Evolutionary conservation across 441 rosid genomes (phyloP).

Genomic region (Brassica balearica): DNA sequence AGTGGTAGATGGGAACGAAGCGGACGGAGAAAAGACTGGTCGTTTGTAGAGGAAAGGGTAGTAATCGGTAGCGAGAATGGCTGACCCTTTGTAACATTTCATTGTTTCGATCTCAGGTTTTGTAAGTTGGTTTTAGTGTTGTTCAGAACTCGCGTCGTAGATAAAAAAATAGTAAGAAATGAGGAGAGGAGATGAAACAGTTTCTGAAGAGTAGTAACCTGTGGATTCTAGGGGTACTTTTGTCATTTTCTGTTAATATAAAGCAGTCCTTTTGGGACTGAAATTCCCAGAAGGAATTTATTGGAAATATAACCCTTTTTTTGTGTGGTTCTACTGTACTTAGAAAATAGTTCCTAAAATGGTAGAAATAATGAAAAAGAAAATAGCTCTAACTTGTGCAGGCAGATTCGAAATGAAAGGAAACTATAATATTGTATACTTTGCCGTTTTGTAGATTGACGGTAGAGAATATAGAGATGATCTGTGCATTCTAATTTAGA

Average conservation of each 20-base stretch:
- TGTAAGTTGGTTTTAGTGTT: background rate
- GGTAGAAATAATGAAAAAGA: background rate
- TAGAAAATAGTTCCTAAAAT: background rate
- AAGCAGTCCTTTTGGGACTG: background rate
- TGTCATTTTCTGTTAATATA: background rate
- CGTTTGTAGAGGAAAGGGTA: slow-evolving; percentile 47
- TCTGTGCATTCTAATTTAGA: too few species aligned
- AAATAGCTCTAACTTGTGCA: background rate
- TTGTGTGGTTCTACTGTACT: background rate
- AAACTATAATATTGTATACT: background rate
- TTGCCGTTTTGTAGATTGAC: background rate
- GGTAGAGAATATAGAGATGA: background rate
- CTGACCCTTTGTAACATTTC: slow-evolving; percentile 52
- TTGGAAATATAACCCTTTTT: too few species aligned
- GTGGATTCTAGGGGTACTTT: background rate
- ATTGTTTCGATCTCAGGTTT: slow-evolving; percentile 34
- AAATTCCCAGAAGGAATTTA: background rate
- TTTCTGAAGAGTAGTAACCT: background rate
- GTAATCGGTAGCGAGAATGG: slow-evolving; percentile 54
- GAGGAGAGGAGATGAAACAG: background rate
- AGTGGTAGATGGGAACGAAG: slow-evolving; percentile 38
- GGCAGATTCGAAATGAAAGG: background rate
- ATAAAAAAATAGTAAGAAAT: background rate
- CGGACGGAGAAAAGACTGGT: slow-evolving; percentile 5
- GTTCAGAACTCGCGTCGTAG: background rate